These are phyloP conservation scores for Hypoxylon trugodes DNA, from an alignment of 495 filamentous ascomycete species.

Conservation along the genomic window DNA sequence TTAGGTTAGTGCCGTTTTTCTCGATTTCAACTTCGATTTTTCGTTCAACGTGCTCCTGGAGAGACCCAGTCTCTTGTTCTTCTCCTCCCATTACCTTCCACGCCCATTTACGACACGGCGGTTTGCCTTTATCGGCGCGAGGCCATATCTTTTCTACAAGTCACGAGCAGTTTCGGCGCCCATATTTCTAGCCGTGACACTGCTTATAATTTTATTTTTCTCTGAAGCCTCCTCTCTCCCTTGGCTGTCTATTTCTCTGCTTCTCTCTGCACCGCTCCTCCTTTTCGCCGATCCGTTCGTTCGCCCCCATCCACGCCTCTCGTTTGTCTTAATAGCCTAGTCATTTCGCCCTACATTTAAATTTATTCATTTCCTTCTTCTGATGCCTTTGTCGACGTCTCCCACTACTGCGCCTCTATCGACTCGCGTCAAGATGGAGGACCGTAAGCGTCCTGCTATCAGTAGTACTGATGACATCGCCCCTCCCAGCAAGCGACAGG, in stretches of 20 bases:
- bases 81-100: constrained; percentile 28
- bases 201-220: constrained; percentile 29
- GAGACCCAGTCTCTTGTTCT: constrained; percentile 20
- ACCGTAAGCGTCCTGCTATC: constrained; percentile 89
- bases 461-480: constrained; percentile 77
- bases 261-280: constrained; percentile 26
- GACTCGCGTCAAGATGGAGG: constrained; percentile 87
- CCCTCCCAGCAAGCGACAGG: constrained; percentile 87
- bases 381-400: constrained; percentile 83
- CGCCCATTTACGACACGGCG: constrained; percentile 26
- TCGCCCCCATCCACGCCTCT: constrained; percentile 42
- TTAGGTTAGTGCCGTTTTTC: constrained; percentile 28
- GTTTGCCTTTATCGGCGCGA: constrained; percentile 25
- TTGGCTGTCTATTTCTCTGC: constrained; percentile 14
- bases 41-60: constrained; percentile 41
- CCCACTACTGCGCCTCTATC: constrained; percentile 72
- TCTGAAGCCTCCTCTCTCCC: constrained; percentile 4
- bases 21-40: constrained; percentile 46
- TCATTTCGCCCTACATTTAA: constrained; percentile 27
- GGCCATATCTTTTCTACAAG: constrained; percentile 5
- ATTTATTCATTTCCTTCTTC: constrained; percentile 49
- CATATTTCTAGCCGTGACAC: constrained; percentile 2
- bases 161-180: no score
- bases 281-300: constrained; percentile 26
- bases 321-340: constrained; percentile 48